Evolutionary conservation across 768 basidiomycete species (phyloP).

Genomic region (Mycena crocata): DNA sequence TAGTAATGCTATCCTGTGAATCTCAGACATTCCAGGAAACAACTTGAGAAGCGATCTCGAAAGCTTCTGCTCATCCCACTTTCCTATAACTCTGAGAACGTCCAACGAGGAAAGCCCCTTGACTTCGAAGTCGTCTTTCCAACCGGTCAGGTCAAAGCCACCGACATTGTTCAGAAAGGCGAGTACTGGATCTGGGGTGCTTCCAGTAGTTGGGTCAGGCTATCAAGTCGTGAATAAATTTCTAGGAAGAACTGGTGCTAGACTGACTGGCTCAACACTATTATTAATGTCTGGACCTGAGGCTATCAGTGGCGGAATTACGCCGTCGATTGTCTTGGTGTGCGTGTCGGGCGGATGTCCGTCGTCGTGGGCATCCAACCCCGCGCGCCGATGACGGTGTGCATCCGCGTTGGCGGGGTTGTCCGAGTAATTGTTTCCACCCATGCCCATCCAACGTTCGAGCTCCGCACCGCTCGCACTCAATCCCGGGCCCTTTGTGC

Average conservation of each 20-base stretch:
- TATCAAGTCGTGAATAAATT: no score
- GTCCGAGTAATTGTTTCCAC: constrained; percentile 79
- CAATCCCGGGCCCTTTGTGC: constrained; percentile 73
- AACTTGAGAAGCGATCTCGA: background rate
- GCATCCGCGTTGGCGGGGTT: constrained; percentile 30
- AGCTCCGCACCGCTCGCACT: constrained; percentile 84
- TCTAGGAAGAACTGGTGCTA: no score
- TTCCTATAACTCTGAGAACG: background rate
- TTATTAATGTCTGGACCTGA: no score
- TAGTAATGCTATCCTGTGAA: background rate
- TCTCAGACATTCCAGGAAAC: background rate
- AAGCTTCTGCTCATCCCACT: background rate
- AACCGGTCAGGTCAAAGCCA: constrained; percentile 5
- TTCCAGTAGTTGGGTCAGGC: no score
- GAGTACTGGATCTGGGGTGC: no score
- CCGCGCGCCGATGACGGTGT: no score
- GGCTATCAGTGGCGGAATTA: no score
- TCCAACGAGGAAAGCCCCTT: background rate
- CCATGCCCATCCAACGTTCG: constrained; percentile 81
- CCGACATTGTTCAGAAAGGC: constrained; percentile 1
- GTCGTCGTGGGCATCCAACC: no score
- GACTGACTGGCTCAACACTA: no score
- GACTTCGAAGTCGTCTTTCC: background rate
- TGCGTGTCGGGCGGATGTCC: no score
- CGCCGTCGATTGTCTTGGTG: no score